These are phyloP conservation scores for Pilaira anomala DNA, from an alignment of 192 early-diverging fungal species.

Conservation along the genomic window DNA sequence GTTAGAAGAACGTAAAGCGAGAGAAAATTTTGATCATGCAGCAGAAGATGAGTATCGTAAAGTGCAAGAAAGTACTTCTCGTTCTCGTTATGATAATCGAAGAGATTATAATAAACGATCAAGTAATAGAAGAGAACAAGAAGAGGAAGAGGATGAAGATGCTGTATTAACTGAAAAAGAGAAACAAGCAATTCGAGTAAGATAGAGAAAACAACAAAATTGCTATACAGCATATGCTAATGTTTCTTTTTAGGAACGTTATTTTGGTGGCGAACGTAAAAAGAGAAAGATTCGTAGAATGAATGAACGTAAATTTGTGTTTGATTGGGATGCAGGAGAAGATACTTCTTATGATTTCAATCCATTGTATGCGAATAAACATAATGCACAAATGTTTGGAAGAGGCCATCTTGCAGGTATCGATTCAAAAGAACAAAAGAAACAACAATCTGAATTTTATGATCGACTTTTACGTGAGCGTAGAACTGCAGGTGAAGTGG, in stretches of 20 bases:
- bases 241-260: constrained; percentile 56
- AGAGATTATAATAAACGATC: constrained; percentile 18
- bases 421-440: constrained; percentile 73
- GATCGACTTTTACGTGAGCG: constrained; percentile 59
- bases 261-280: constrained; percentile 77
- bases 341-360: constrained; percentile 94
- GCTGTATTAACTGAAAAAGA: constrained; percentile 37
- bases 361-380: constrained; percentile 79
- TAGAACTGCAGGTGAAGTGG: constrained; percentile 55
- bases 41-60: constrained; percentile 38
- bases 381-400: constrained; percentile 77
- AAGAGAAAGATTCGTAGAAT: constrained; percentile 75
- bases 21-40: constrained; percentile 52
- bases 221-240: background rate
- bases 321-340: constrained; percentile 95
- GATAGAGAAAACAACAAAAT: too few species aligned
- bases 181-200: constrained; percentile 41
- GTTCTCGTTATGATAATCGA: constrained; percentile 28
- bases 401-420: constrained; percentile 86
- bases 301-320: constrained; percentile 95
- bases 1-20: constrained; percentile 58
- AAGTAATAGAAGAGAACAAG: background rate
- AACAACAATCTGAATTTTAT: constrained; percentile 65
- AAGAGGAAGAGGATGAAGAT: background rate
- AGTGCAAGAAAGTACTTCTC: constrained; percentile 38